A percentile compares a stretch with the other conserved stretches of the same genome.
phyloP scores from a whole-genome alignment of 495 filamentous ascomycete genomes.

The Hypomontagnella submonticulosa region DNA sequence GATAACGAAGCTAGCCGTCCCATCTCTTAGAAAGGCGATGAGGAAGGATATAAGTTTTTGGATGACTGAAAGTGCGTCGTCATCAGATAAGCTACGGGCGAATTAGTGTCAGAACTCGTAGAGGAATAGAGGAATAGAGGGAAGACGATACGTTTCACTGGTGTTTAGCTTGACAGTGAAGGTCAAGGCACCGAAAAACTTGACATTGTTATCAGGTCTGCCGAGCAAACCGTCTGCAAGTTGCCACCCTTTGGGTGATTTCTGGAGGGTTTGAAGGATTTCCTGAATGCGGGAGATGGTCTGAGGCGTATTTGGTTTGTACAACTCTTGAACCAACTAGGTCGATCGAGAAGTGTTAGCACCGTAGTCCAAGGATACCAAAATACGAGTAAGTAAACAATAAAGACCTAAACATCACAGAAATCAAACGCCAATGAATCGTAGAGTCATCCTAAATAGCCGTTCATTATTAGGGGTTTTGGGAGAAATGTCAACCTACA shows the following conservation, averaged over 20 bases:
- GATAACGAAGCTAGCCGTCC: constrained; percentile 72
- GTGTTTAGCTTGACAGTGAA: constrained; percentile 91
- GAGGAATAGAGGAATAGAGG: too few species aligned
- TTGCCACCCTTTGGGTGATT: constrained; percentile 83
- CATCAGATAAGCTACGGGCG: constrained; percentile 64
- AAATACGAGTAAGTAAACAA: neutral
- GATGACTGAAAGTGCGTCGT: constrained; percentile 72
- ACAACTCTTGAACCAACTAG: constrained; percentile 73
- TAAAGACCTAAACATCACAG: neutral
- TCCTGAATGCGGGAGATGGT: constrained; percentile 76
- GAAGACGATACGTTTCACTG: constrained; percentile 69
- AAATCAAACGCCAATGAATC: too few species aligned
- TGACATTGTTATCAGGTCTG: constrained; percentile 73
- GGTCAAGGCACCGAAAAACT: constrained; percentile 94
- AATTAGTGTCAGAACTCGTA: constrained; percentile 52
- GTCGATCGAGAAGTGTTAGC: constrained; percentile 6
- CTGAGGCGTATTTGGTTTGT: constrained; percentile 71
- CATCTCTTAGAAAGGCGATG: constrained; percentile 66
- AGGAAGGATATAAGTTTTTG: constrained; percentile 75
- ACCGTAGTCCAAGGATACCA: neutral
- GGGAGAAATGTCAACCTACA: constrained; percentile 24
- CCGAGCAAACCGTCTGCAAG: constrained; percentile 78
- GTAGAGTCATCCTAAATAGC: too few species aligned
- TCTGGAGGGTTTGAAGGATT: constrained; percentile 79
- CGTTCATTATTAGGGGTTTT: too few species aligned